These are phyloP conservation scores for Colletotrichum sp. DNA, from an alignment of 2,329 filamentous ascomycete genomes.

Conservation along the genomic window DNA sequence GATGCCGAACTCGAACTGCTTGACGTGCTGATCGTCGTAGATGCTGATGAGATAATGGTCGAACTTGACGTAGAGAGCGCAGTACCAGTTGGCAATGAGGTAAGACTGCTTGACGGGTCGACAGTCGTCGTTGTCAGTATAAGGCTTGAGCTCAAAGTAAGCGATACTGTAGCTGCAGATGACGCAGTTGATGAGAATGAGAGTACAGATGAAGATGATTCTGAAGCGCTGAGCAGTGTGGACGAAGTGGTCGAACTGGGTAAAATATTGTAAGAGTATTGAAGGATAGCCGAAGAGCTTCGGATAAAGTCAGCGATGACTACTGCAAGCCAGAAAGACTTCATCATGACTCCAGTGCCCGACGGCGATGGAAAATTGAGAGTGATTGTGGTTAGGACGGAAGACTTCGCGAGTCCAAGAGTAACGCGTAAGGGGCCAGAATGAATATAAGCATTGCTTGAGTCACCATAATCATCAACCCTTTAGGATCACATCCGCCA, in stretches of 20 bases:
- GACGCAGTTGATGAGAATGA: background rate
- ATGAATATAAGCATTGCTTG: background rate
- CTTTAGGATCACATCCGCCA: background rate
- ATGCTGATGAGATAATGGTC: background rate
- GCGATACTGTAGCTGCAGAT: no score
- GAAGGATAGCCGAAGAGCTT: background rate
- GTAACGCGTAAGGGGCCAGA: background rate
- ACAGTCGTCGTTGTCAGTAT: no score
- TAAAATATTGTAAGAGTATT: background rate
- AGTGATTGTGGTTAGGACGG: background rate
- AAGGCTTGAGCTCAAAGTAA: no score
- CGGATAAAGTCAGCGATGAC: background rate
- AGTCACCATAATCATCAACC: background rate
- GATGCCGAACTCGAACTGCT: background rate
- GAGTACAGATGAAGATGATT: background rate
- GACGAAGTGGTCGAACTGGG: background rate
- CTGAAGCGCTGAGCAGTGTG: background rate
- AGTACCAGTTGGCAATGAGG: background rate
- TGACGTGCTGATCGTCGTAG: background rate
- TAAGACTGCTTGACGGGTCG: no score
- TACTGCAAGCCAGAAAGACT: background rate
- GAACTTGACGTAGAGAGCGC: background rate
- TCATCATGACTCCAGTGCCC: background rate
- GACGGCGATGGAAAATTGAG: background rate
- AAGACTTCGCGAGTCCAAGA: background rate